phyloP scores from a whole-genome alignment of 495 filamentous ascomycete species.

The Baudoinia panamericana region DNA sequence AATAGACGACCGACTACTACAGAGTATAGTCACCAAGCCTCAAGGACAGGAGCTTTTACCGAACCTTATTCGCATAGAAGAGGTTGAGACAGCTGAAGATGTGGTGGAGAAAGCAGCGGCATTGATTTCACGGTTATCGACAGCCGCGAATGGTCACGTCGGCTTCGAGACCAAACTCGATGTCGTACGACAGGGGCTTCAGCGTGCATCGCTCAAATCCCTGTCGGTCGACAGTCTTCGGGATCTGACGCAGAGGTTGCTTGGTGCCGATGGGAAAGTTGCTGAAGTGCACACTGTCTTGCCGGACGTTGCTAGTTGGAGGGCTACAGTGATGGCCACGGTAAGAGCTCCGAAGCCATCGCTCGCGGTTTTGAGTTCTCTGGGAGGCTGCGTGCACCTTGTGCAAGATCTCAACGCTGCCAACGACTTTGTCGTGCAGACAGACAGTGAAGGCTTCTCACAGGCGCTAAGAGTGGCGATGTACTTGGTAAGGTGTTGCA shows the following conservation, averaged over 20 bases:
- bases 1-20: background rate
- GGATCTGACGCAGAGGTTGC: slow-evolving; percentile 38
- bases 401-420: slow-evolving; percentile 28
- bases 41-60: slow-evolving; percentile 38
- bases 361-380: slow-evolving; percentile 50
- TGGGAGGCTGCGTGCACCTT: slow-evolving; percentile 60
- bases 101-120: slow-evolving; percentile 38
- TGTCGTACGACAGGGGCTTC: slow-evolving; percentile 30
- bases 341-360: slow-evolving; percentile 4
- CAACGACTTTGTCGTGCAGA: slow-evolving; percentile 3
- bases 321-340: background rate
- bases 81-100: slow-evolving; percentile 43
- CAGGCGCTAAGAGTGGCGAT: slow-evolving; percentile 33
- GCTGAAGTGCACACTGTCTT: background rate
- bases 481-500: too few relatives aligned
- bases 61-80: slow-evolving; percentile 43
- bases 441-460: slow-evolving; percentile 58
- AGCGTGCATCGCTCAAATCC: slow-evolving; percentile 38
- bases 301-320: slow-evolving; percentile 8
- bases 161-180: slow-evolving; percentile 25
- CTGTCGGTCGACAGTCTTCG: slow-evolving; percentile 40
- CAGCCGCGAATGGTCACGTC: slow-evolving; percentile 30
- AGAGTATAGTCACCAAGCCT: slow-evolving; percentile 24
- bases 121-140: slow-evolving; percentile 23
- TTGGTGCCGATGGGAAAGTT: slow-evolving; percentile 22